Evolutionary conservation across 495 filamentous ascomycete genomes (phyloP).

Genomic region (Astrothelium subdiscretum): DNA sequence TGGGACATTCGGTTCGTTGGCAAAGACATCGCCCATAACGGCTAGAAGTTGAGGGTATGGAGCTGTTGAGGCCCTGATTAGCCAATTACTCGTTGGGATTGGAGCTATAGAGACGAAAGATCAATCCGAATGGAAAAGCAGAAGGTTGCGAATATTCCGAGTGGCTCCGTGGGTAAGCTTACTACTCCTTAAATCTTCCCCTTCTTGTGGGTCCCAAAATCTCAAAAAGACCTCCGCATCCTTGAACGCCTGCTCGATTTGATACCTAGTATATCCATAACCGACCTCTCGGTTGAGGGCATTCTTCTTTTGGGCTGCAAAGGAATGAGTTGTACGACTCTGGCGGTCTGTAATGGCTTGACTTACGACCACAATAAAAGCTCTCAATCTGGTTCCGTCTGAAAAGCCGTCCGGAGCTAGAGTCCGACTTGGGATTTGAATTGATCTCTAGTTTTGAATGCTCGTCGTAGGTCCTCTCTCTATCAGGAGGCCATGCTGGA

Average conservation of each 20-base stretch:
- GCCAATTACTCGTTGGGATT: too few relatives aligned
- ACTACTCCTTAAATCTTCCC: neutral
- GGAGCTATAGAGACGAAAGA: too few relatives aligned
- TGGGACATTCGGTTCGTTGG: neutral
- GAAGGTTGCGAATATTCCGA: neutral
- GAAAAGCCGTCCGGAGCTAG: neutral
- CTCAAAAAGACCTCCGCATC: neutral
- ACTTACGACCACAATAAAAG: neutral
- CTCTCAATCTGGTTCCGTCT: neutral
- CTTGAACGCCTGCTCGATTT: neutral
- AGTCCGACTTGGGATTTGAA: neutral
- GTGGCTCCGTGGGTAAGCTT: neutral
- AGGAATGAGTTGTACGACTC: neutral
- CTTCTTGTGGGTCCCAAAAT: neutral
- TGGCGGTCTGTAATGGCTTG: neutral
- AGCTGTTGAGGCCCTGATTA: neutral
- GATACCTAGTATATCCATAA: neutral
- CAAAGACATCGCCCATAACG: neutral
- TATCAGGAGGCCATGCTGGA: neutral
- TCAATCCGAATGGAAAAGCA: too few relatives aligned
- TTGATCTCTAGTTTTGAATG: neutral
- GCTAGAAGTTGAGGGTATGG: neutral
- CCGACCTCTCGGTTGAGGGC: neutral
- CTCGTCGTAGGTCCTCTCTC: neutral
- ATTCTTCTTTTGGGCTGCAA: neutral